Conservation (phyloP, 2,329 filamentous ascomycete species). For the Botryotinia narcissicola region DNA sequence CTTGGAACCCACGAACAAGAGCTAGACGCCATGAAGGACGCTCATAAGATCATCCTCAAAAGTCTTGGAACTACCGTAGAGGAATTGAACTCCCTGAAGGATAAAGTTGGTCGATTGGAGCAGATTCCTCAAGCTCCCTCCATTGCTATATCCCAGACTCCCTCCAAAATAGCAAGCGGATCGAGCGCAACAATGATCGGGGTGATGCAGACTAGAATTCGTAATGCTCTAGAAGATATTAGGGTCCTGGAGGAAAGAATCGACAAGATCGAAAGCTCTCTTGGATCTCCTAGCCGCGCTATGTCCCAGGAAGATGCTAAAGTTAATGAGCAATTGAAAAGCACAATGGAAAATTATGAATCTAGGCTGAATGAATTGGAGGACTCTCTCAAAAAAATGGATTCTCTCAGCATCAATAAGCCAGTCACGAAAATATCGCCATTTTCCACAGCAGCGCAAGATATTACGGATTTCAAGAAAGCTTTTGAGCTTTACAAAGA, state of each 20-base stretch:
- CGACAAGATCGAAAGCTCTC: neutral
- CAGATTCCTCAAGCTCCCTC: neutral
- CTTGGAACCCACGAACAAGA: neutral
- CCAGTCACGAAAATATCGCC: neutral
- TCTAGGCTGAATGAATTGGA: constrained; percentile 3
- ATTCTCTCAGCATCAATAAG: neutral
- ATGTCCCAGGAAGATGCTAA: neutral
- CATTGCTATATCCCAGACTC: neutral
- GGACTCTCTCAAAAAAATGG: neutral
- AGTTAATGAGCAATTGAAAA: neutral
- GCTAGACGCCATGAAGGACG: neutral
- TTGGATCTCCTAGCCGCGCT: neutral
- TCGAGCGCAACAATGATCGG: neutral
- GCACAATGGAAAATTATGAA: neutral
- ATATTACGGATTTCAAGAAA: constrained; percentile 2
- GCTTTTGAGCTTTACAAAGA: neutral
- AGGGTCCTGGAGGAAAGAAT: neutral
- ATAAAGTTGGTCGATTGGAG: neutral
- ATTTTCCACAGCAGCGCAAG: neutral
- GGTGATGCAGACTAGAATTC: neutral
- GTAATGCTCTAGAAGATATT: neutral
- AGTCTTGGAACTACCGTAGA: neutral
- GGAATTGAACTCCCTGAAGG: neutral
- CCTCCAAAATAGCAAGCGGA: neutral
- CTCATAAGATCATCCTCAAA: neutral